Evolutionary conservation across 768 basidiomycete genomes (phyloP).

Genomic region (Lentinula lateritia): DNA sequence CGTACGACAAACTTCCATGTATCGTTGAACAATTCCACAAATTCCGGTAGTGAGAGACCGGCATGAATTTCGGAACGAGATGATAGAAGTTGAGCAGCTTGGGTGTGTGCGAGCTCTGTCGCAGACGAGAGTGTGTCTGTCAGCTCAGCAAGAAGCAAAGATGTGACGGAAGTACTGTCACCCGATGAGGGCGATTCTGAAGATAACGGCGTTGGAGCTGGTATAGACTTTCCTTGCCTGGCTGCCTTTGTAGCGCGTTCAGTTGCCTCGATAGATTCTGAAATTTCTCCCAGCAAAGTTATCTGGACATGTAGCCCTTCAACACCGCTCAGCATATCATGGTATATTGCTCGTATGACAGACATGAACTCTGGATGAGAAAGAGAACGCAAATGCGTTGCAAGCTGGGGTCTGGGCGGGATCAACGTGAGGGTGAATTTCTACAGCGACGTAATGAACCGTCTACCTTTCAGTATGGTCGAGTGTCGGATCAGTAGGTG

Average conservation of each 20-base stretch:
- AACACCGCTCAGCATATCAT: constrained; percentile 55
- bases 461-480: constrained; percentile 6
- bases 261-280: constrained; percentile 40
- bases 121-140: constrained; percentile 72
- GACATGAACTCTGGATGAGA: constrained; percentile 61
- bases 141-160: constrained; percentile 57
- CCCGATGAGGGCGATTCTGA: background rate
- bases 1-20: constrained; percentile 88
- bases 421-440: background rate
- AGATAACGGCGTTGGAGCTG: background rate
- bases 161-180: background rate
- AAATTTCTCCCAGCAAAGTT: constrained; percentile 47
- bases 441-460: background rate
- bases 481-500: constrained; percentile 11
- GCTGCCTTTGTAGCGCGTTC: background rate
- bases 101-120: constrained; percentile 81
- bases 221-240: background rate
- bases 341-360: constrained; percentile 58
- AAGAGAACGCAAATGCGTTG: constrained; percentile 59
- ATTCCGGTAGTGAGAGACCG: constrained; percentile 62
- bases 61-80: constrained; percentile 78
- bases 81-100: constrained; percentile 73
- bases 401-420: constrained; percentile 22
- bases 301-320: constrained; percentile 64
- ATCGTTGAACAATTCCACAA: constrained; percentile 75